Evolutionary conservation across 2,329 filamentous ascomycete species (phyloP), one percentile per base, ranked within the genome.

Genomic region (Claviceps africana): DNA sequence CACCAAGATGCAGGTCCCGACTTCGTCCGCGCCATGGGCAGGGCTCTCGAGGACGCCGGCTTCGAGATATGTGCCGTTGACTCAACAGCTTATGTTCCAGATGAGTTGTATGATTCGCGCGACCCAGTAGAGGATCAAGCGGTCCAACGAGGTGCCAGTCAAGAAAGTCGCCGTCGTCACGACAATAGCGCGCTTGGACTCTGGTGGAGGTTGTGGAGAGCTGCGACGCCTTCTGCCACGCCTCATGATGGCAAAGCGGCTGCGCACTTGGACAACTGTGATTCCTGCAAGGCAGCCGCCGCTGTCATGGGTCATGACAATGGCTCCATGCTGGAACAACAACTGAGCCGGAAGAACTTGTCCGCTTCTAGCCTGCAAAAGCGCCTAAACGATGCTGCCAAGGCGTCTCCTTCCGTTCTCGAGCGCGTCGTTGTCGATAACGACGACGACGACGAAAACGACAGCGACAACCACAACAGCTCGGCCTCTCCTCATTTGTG

Each of bases 11-110:
- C 65, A 53, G 62, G 69, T 2, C 64, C 67, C 31, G 71, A 73
- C 15, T 65, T 65, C 33, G 67, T 73, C 33, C 71, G 72, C 33
- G 61, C 57, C 55, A 74, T 77, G 58, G 66, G 66, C 55, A 62
- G 62, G 45, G 70, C 74, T 9, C 72, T 85, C 21, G 72, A 80
- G 53, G 70, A 74, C 51, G 74, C 73, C 33, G 80, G 79, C 17
- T 83, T 82, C 61, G 78, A 83, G 49, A 67, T 82, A 25, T 74
- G 72, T 58, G 75, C 69, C 52, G 65, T 76, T 46, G 69, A 70
- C 50, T 69, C 69, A 28, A 67, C 67, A 8, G 64, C 62, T 48
- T 56, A 52, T 43, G 63, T 65, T 48, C 57, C 60, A 40, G 59
- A 62, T 52, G 63, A 67, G 7, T 37, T 37, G 15, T 17, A 37